Base-by-base conservation (phyloP, 257 asterid genomes). In the Solanum gandarillasii region DNA sequence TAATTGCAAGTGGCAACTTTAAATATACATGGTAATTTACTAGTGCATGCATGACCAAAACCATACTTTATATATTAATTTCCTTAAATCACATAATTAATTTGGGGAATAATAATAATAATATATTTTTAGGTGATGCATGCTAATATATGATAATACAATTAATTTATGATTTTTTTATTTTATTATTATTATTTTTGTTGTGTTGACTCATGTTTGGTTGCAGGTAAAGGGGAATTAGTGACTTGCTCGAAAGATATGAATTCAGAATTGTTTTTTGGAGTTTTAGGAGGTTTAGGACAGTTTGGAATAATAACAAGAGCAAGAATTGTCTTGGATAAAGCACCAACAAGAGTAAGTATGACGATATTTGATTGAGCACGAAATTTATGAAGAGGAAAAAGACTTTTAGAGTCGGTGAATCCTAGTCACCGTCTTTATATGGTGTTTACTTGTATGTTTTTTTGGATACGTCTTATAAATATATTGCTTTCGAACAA, bases 231-330 rank as follows among this genome's bases (percentile, higher is more conserved):
- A 90, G 96, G 96, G 58, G 93, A 91, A 12, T 72, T 90, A 12
- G 72, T 92, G 74, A 93, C 91, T 39, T 93, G 96, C 88, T 91
- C 95, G 52, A 88, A 87, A 85, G 62, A 91, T 72, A 70, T 52
- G 65, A 92, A 93, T 83, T 88, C 93, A 3, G 93, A 92, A 73
- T 89, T 93, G 1, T 93, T 92, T 83, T 92, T 83, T 83, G 92
- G 91, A 76, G 96, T 92, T 73, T 89, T 93, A 29, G 96, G 96
- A 18, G 96, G 96, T 13, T 89, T 93, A 5, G 96, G 96, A n/a
- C 96, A 92, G 87, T 93, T 93, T 74, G 96, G 96, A 78, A 90
- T 93, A 87, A 93, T 93, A 32, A 90, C 92, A 2, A 91, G 94
- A 67, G 96, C 96, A 62, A 91, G 96, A 90, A 93, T 93, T 36